A percentile compares a stretch with the other conserved stretches of the same genome.
Evolutionary conservation across 106 monocot species (phyloP).

Genomic region (Dioscorea alata): DNA sequence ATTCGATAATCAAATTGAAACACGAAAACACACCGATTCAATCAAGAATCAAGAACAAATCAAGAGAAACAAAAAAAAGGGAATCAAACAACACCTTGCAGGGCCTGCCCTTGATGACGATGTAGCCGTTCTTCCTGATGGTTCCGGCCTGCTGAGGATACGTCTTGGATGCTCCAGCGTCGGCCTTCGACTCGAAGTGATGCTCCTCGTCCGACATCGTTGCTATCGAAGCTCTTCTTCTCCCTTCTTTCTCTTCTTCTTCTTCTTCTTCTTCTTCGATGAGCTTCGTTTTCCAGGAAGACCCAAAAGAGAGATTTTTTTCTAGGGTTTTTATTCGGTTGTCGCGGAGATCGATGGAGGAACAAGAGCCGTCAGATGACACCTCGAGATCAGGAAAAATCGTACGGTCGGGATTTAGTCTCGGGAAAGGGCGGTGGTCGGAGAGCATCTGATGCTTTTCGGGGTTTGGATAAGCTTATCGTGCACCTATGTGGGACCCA

Average conservation of each 20-base stretch:
- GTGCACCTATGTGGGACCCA: too few species aligned
- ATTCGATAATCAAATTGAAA: neutral
- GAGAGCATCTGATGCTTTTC: too few species aligned
- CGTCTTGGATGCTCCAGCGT: constrained; percentile 52
- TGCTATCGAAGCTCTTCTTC: neutral
- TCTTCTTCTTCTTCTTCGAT: too few species aligned
- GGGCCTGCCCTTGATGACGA: constrained; percentile 51
- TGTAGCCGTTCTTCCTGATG: constrained; percentile 54
- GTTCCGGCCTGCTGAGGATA: constrained; percentile 61
- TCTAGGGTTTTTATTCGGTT: too few species aligned
- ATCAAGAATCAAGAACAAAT: constrained; percentile 2
- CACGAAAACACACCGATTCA: neutral
- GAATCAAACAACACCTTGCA: constrained; percentile 28
- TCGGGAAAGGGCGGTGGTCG: too few species aligned
- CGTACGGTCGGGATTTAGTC: too few species aligned
- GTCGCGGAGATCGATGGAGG: too few species aligned
- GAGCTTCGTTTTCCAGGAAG: too few species aligned
- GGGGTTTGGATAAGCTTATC: too few species aligned
- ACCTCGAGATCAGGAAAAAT: too few species aligned
- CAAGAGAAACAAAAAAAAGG: neutral
- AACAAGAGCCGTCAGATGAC: too few species aligned
- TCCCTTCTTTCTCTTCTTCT: neutral
- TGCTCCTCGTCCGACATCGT: constrained; percentile 65
- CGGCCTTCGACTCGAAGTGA: constrained; percentile 54
- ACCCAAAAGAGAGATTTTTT: too few species aligned